phyloP scores from a whole-genome alignment of 2,329 filamentous ascomycete species.

The Helotiales sp. region DNA sequence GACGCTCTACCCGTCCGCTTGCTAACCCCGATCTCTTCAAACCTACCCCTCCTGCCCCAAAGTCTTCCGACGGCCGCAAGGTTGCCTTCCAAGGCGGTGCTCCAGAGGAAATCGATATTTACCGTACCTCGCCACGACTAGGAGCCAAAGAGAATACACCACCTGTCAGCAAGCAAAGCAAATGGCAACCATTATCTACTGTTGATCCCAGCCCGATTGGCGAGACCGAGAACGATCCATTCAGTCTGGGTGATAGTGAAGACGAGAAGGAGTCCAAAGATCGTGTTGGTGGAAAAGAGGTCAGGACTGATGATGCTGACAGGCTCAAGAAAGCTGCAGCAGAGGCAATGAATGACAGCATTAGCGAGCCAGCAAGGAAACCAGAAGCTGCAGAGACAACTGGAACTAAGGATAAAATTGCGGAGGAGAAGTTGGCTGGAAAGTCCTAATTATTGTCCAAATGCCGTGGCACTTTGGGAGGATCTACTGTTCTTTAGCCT shows the following conservation, averaged over 20 bases:
- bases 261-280: constrained; percentile 83
- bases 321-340: constrained; percentile 67
- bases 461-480: neutral
- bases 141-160: constrained; percentile 56
- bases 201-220: constrained; percentile 84
- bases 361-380: constrained; percentile 40
- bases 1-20: constrained; percentile 65
- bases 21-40: constrained; percentile 85
- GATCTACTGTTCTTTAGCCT: constrained; percentile 18
- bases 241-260: constrained; percentile 94
- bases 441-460: constrained; percentile 29
- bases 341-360: constrained; percentile 51
- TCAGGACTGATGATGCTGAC: constrained; percentile 60
- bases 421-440: constrained; percentile 37
- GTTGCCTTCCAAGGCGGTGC: constrained; percentile 61
- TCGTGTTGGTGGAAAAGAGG: constrained; percentile 52
- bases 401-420: constrained; percentile 42
- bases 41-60: constrained; percentile 53
- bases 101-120: constrained; percentile 81
- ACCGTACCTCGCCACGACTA: constrained; percentile 66
- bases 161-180: constrained; percentile 74
- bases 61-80: constrained; percentile 53
- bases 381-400: constrained; percentile 40
- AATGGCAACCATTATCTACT: constrained; percentile 93
- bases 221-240: constrained; percentile 91